phyloP scores from a whole-genome alignment of 768 basidiomycete genomes.

The Cystofilobasidium macerans region DNA sequence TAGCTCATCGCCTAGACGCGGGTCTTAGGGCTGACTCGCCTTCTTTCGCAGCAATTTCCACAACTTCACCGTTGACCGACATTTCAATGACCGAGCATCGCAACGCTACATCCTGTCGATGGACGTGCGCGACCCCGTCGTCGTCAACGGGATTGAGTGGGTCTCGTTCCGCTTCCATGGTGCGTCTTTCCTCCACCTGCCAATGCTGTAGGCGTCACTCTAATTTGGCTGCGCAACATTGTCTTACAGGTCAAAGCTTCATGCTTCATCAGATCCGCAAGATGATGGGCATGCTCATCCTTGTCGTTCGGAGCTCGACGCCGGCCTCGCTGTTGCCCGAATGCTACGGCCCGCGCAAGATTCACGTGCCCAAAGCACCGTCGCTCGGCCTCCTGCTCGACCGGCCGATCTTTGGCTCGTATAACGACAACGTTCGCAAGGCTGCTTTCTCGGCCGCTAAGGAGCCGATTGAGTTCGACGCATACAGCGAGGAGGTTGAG shows the following conservation, averaged over 20 bases:
- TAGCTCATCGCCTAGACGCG: background rate
- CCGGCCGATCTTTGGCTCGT: constrained; percentile 42
- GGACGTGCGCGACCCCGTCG: constrained; percentile 70
- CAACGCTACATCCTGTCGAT: constrained; percentile 80
- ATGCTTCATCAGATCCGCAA: constrained; percentile 95
- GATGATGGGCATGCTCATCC: constrained; percentile 83
- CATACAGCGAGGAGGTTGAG: constrained; percentile 56
- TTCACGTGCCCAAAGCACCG: constrained; percentile 90
- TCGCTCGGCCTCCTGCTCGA: constrained; percentile 86
- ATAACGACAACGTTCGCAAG: constrained; percentile 37
- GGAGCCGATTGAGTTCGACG: constrained; percentile 60
- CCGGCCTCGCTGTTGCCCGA: constrained; percentile 56
- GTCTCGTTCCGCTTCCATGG: constrained; percentile 80
- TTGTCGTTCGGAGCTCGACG: constrained; percentile 62
- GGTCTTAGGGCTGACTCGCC: background rate
- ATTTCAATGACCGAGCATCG: constrained; percentile 69
- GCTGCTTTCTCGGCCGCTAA: constrained; percentile 27
- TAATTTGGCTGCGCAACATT: no score
- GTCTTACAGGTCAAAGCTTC: constrained; percentile 64
- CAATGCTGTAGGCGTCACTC: no score
- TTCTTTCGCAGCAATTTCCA: constrained; percentile 60
- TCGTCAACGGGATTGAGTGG: constrained; percentile 89
- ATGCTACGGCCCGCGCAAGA: constrained; percentile 62
- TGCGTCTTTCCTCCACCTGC: background rate
- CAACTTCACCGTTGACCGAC: constrained; percentile 85